A percentile compares a stretch with the other conserved stretches of the same genome.
These are phyloP conservation scores for Hanseniaspora thailandica DNA, from an alignment of 805 yeast species.

Conservation along the genomic window DNA sequence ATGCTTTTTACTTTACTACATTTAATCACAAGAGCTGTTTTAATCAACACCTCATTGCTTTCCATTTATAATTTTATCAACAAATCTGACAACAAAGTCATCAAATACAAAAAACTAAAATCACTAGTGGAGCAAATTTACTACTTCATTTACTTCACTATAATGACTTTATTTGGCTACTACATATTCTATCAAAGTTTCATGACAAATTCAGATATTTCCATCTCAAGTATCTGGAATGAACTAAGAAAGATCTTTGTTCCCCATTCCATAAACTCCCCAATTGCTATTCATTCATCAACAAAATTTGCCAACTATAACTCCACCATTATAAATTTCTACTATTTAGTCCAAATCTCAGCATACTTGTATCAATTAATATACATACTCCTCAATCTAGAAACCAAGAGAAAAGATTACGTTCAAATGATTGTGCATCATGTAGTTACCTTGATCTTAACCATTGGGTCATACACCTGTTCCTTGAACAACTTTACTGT, in stretches of 20 bases:
- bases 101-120: constrained; percentile 8
- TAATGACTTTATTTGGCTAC: constrained; percentile 6
- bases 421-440: constrained; percentile 82
- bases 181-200: constrained; percentile 8
- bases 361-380: constrained; percentile 73
- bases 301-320: neutral
- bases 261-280: neutral
- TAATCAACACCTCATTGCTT: neutral
- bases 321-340: constrained; percentile 37
- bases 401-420: constrained; percentile 70
- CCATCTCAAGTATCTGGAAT: neutral
- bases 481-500: constrained; percentile 55
- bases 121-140: constrained; percentile 13
- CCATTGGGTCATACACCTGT: constrained; percentile 59
- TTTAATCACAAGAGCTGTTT: constrained; percentile 11
- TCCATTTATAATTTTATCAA: neutral
- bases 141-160: neutral
- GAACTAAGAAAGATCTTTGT: constrained; percentile 9
- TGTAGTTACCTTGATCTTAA: constrained; percentile 58
- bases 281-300: neutral
- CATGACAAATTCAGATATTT: neutral
- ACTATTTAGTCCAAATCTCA: constrained; percentile 61
- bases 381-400: constrained; percentile 50
- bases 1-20: constrained; percentile 7
- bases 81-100: neutral